phyloP scores from a whole-genome alignment of 2,329 filamentous ascomycete genomes.

The Orbilia javanica region DNA sequence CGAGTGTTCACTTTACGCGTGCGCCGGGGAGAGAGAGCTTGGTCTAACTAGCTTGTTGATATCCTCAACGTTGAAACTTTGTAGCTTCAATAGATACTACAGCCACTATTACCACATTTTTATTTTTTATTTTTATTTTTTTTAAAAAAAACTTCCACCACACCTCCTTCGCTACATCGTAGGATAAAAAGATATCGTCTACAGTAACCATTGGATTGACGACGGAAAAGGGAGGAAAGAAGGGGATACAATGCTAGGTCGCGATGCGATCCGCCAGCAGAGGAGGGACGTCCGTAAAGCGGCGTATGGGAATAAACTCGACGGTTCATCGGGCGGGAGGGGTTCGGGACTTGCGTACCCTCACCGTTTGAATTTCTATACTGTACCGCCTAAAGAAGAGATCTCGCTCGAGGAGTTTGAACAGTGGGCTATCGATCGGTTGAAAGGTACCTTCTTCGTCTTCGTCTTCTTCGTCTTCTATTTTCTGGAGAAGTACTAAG shows the following conservation, averaged over 20 bases:
- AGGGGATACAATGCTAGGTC: slow-evolving; percentile 32
- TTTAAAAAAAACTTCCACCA: too few species aligned
- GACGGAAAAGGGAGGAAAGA: too few species aligned
- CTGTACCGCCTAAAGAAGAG: slow-evolving; percentile 86
- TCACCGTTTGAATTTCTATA: slow-evolving; percentile 91
- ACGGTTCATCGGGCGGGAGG: neutral
- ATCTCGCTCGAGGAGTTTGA: slow-evolving; percentile 98
- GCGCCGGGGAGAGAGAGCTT: neutral
- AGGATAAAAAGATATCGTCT: too few species aligned
- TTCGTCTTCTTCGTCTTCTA: neutral
- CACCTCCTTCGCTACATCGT: too few species aligned
- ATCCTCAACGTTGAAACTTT: neutral
- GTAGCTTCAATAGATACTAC: neutral
- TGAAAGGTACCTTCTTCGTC: slow-evolving; percentile 75
- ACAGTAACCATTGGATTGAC: neutral
- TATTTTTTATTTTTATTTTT: too few species aligned
- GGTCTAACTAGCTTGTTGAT: slow-evolving; percentile 2
- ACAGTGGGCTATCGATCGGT: slow-evolving; percentile 94
- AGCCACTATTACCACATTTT: neutral
- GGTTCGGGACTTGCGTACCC: slow-evolving; percentile 71
- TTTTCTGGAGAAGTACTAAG: too few species aligned
- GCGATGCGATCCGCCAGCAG: slow-evolving; percentile 37
- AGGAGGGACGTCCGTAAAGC: neutral
- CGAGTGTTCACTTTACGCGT: slow-evolving; percentile 6
- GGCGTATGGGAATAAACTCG: slow-evolving; percentile 17